Evolutionary conservation across 208 protist genomes (phyloP).

Genomic region (Leishmania turanica): DNA sequence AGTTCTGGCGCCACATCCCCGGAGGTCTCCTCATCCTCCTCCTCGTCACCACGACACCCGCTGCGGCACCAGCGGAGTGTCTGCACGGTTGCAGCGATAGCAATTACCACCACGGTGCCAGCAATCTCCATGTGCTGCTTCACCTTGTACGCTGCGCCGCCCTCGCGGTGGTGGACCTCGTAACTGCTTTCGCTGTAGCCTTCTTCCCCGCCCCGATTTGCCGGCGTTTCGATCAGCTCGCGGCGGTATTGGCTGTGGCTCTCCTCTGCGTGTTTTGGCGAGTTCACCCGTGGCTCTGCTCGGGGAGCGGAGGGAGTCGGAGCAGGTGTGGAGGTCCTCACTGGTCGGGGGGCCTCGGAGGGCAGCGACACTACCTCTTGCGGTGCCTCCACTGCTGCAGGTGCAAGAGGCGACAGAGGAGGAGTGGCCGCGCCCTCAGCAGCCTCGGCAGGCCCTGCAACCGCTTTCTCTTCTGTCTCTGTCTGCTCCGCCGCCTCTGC

Average conservation of each 20-base stretch:
- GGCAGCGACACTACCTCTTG: not conserved
- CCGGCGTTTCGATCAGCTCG: slow-evolving; percentile 17
- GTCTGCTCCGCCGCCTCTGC: not conserved
- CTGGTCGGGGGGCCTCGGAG: not conserved
- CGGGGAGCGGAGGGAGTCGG: not conserved
- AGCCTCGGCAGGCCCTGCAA: not conserved
- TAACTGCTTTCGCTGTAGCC: slow-evolving; percentile 35
- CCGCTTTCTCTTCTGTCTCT: not conserved
- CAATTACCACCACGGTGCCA: slow-evolving; percentile 21
- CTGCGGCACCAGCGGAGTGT: slow-evolving; percentile 27
- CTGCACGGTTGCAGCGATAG: slow-evolving; percentile 17
- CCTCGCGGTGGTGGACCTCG: slow-evolving; percentile 19
- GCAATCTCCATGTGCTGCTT: slow-evolving; percentile 25
- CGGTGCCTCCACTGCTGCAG: not conserved
- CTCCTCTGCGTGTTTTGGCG: not conserved
- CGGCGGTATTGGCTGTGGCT: not conserved
- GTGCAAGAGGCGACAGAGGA: not conserved
- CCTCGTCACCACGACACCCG: slow-evolving; percentile 1
- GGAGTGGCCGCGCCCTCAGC: not conserved
- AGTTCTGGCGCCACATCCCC: not conserved
- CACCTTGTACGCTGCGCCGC: slow-evolving; percentile 14
- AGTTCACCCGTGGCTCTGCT: not conserved
- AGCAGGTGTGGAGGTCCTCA: not conserved
- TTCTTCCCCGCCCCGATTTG: slow-evolving; percentile 11
- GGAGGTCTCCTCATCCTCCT: not conserved